These are phyloP conservation scores for Xenoacremonium recifei DNA, from an alignment of 2,329 filamentous ascomycete species.

Conservation along the genomic window DNA sequence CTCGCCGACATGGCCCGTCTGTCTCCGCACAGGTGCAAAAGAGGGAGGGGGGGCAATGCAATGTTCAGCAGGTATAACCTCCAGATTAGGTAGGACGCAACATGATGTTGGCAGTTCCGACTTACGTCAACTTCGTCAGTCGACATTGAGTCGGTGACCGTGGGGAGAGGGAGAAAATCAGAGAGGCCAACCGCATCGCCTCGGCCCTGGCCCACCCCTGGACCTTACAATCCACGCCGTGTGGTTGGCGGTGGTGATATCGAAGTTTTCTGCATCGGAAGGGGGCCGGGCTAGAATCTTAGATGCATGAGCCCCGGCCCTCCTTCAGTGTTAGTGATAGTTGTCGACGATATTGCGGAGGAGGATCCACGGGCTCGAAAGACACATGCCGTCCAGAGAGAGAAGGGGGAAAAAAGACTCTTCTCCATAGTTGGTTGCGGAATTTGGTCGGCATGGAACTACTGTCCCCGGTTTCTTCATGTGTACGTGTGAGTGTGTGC, in stretches of 20 bases:
- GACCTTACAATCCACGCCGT: slow-evolving; percentile 14
- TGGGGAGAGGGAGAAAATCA: no score
- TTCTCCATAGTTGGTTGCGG: neutral
- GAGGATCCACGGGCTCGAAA: neutral
- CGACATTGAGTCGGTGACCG: slow-evolving; percentile 18
- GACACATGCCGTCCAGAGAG: neutral
- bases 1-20: neutral
- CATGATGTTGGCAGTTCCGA: slow-evolving; percentile 22
- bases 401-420: neutral
- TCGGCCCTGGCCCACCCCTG: slow-evolving; percentile 13
- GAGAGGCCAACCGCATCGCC: slow-evolving; percentile 22
- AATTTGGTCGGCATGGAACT: neutral
- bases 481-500: neutral
- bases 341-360: neutral
- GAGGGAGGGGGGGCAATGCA: slow-evolving; percentile 17
- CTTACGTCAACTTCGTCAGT: slow-evolving; percentile 29
- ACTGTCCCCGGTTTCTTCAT: neutral
- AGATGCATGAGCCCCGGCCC: slow-evolving; percentile 12
- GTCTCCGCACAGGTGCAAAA: neutral
- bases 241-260: slow-evolving; percentile 11
- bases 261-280: slow-evolving; percentile 22
- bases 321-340: slow-evolving; percentile 2
- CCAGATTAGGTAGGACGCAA: slow-evolving; percentile 26
- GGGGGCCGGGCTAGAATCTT: slow-evolving; percentile 18
- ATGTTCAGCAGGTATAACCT: slow-evolving; percentile 22